These are phyloP conservation scores for Apiospora aurea DNA, from an alignment of 2,329 filamentous ascomycete genomes.

Conservation along the genomic window DNA sequence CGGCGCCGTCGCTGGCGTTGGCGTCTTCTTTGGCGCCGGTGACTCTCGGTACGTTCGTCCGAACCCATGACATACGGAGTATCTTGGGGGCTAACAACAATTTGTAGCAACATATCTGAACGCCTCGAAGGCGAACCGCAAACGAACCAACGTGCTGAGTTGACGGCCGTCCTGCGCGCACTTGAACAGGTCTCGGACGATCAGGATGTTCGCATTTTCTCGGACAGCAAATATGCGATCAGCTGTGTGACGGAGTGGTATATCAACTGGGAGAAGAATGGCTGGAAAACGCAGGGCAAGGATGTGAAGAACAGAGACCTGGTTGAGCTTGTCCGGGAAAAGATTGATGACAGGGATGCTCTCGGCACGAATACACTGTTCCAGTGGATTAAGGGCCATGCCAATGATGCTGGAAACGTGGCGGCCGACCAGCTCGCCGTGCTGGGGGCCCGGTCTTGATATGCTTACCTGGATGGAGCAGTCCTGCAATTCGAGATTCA, in stretches of 20 bases:
- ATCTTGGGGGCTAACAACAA: slow-evolving; percentile 30
- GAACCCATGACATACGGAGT: not conserved
- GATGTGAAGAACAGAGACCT: slow-evolving; percentile 88
- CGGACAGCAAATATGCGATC: slow-evolving; percentile 92
- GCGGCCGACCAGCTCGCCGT: slow-evolving; percentile 83
- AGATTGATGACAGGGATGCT: slow-evolving; percentile 73
- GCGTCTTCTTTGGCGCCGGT: slow-evolving; percentile 66
- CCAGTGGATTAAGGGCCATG: slow-evolving; percentile 91
- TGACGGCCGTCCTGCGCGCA: slow-evolving; percentile 86
- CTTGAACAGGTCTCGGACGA: slow-evolving; percentile 75
- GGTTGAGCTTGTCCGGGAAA: slow-evolving; percentile 73
- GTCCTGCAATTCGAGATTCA: not conserved
- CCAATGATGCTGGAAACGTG: slow-evolving; percentile 74
- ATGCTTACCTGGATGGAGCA: not conserved
- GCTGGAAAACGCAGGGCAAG: slow-evolving; percentile 79
- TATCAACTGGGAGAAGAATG: slow-evolving; percentile 74
- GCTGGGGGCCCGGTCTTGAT: slow-evolving; percentile 56
- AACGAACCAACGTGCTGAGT: slow-evolving; percentile 96
- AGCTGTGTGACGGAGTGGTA: slow-evolving; percentile 90
- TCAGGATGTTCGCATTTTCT: slow-evolving; percentile 77
- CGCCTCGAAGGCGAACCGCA: slow-evolving; percentile 76
- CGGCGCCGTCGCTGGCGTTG: slow-evolving; percentile 65
- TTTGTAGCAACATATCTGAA: slow-evolving; percentile 71
- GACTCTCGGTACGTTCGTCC: slow-evolving; percentile 57
- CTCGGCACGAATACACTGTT: slow-evolving; percentile 72